Conservation (phyloP, 108 stramenopile genomes). For the Cyclostephanos invisitatus region DNA sequence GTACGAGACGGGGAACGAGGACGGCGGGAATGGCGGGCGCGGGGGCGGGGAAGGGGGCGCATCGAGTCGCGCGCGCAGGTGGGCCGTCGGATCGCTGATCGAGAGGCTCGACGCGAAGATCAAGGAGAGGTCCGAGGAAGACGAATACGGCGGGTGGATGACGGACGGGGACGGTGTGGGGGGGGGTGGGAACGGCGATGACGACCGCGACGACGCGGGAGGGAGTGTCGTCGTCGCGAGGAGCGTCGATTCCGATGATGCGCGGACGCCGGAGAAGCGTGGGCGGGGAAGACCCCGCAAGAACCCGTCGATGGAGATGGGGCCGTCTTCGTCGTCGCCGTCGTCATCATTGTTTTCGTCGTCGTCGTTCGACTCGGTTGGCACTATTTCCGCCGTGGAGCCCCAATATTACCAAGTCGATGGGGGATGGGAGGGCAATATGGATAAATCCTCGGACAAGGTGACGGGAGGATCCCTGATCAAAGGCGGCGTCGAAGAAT, state of each 20-base stretch:
- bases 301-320: constrained; percentile 5
- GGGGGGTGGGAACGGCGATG: background rate
- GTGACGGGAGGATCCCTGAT: constrained; percentile 35
- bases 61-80: background rate
- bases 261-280: constrained; percentile 9
- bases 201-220: background rate
- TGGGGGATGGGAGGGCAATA: background rate
- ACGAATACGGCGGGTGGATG: constrained; percentile 11
- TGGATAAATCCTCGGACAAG: constrained; percentile 8
- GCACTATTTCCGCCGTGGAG: background rate
- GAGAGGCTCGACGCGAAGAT: constrained; percentile 39
- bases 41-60: too few relatives aligned
- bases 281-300: constrained; percentile 26
- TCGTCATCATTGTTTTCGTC: too few relatives aligned
- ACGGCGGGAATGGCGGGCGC: background rate
- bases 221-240: background rate
- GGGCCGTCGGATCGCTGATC: constrained; percentile 41
- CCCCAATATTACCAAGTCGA: background rate
- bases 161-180: background rate
- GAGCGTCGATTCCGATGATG: background rate
- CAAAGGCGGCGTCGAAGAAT: constrained; percentile 16
- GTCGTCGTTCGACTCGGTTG: background rate
- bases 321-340: background rate
- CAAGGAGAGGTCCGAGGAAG: constrained; percentile 11
- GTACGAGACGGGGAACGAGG: constrained; percentile 21